Conservation (phyloP, 331 rosid genomes). For the Stylosanthes scabra region DNA sequence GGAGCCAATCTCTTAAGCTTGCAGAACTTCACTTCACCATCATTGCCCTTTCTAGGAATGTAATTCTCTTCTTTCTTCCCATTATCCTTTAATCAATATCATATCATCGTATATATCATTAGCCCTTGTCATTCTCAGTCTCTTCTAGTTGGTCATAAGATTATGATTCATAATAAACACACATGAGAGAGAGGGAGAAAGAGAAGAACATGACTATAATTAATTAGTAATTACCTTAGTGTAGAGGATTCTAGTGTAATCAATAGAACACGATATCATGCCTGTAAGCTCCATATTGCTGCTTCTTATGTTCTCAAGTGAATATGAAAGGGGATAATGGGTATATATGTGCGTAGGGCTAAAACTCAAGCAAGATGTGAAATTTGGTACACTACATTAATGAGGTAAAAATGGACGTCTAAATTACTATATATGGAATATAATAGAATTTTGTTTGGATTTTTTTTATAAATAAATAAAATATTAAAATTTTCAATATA, state of each 20-base stretch:
- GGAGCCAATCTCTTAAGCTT: conserved; percentile 55
- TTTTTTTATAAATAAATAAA: too few species aligned
- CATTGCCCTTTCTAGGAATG: conserved; percentile 27
- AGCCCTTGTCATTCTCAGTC: neutral
- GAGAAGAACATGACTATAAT: neutral
- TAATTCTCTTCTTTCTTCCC: conserved; percentile 40
- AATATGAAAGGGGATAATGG: neutral
- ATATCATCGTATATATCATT: neutral
- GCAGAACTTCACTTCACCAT: conserved; percentile 36
- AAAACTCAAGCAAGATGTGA: neutral
- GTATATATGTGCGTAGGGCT: neutral
- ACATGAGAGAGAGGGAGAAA: neutral
- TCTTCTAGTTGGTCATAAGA: neutral
- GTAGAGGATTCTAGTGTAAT: conserved; percentile 17
- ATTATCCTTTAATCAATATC: conserved; percentile 39
- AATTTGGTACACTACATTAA: too few species aligned
- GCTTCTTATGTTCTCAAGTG: neutral
- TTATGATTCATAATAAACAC: neutral
- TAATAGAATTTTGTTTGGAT: too few species aligned
- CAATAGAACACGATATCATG: conserved; percentile 35
- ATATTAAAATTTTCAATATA: too few species aligned
- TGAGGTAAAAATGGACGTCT: too few species aligned
- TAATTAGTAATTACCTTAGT: conserved; percentile 36
- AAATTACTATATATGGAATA: too few species aligned
- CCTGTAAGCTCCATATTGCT: conserved; percentile 39